These are phyloP conservation scores for Cyberlindnera xylosilytica DNA, from an alignment of 805 yeast genomes.

Conservation along the genomic window DNA sequence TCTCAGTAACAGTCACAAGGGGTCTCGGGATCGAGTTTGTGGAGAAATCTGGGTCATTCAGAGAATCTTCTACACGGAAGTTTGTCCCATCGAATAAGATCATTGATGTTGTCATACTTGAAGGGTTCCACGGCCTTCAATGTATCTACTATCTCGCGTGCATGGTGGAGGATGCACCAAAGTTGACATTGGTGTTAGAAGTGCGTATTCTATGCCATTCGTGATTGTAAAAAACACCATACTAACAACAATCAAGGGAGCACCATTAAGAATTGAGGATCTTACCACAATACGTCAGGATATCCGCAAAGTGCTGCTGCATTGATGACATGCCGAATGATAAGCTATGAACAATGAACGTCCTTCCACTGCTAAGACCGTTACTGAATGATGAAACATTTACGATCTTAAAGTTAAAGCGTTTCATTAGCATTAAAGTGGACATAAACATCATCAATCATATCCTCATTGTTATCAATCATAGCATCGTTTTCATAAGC, in stretches of 20 bases:
- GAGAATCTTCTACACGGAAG: slow-evolving; percentile 24
- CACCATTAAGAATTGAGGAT: slow-evolving; percentile 11
- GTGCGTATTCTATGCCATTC: slow-evolving; percentile 21
- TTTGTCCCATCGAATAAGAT: slow-evolving; percentile 59
- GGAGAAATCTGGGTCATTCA: slow-evolving; percentile 29
- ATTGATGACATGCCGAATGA: too few relatives aligned
- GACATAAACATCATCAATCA: too few relatives aligned
- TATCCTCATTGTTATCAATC: background rate
- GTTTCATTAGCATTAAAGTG: too few relatives aligned
- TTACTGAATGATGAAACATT: too few relatives aligned
- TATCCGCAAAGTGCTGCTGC: background rate
- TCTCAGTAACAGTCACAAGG: slow-evolving; percentile 39
- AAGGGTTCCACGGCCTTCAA: slow-evolving; percentile 67
- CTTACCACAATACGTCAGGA: slow-evolving; percentile 11
- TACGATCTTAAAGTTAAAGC: too few relatives aligned
- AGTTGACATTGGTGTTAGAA: slow-evolving; percentile 31
- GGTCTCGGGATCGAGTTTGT: slow-evolving; percentile 47
- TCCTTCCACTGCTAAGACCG: too few relatives aligned
- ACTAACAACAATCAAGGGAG: slow-evolving; percentile 5
- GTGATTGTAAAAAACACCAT: background rate
- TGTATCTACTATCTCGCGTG: slow-evolving; percentile 65
- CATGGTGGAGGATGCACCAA: slow-evolving; percentile 40
- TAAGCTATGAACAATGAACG: too few relatives aligned
- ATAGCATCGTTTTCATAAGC: background rate
- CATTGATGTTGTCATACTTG: slow-evolving; percentile 68